These are phyloP conservation scores for Fusarium buharicum DNA, from an alignment of 2,329 filamentous ascomycete genomes.

Conservation along the genomic window DNA sequence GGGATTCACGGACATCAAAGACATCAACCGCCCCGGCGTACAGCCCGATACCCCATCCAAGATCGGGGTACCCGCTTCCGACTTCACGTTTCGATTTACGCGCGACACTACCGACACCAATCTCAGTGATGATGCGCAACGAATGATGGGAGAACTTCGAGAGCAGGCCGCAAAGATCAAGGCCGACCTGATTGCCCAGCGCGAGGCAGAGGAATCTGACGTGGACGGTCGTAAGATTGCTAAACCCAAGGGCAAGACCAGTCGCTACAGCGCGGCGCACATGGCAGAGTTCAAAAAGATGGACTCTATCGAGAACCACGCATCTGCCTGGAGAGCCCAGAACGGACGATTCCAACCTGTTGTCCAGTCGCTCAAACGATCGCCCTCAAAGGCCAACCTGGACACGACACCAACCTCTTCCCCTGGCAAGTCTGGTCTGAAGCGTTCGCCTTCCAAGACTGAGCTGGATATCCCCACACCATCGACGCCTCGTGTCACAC, in stretches of 20 bases:
- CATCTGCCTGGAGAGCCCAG: slow-evolving; percentile 78
- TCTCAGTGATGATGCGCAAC: slow-evolving; percentile 70
- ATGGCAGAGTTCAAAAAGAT: slow-evolving; percentile 95
- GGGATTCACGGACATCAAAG: slow-evolving; percentile 80
- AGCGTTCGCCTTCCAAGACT: slow-evolving; percentile 65
- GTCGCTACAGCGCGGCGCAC: slow-evolving; percentile 86
- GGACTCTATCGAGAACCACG: slow-evolving; percentile 91
- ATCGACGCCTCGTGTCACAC: slow-evolving; percentile 51
- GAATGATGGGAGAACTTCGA: slow-evolving; percentile 73
- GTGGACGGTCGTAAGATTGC: slow-evolving; percentile 76
- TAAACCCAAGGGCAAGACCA: slow-evolving; percentile 78
- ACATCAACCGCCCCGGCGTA: slow-evolving; percentile 50
- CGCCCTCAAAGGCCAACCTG: slow-evolving; percentile 60
- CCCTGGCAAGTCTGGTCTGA: slow-evolving; percentile 55
- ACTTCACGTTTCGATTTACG: slow-evolving; percentile 77
- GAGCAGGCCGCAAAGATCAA: slow-evolving; percentile 78
- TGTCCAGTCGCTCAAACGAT: slow-evolving; percentile 50
- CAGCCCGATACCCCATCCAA: slow-evolving; percentile 74
- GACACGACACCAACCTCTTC: slow-evolving; percentile 50
- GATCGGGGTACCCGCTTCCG: slow-evolving; percentile 61
- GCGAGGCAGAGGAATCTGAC: slow-evolving; percentile 63
- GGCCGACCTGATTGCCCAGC: slow-evolving; percentile 71
- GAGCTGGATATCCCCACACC: slow-evolving; percentile 62
- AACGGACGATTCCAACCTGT: slow-evolving; percentile 64
- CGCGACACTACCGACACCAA: slow-evolving; percentile 60